A percentile compares a stretch with the other conserved stretches of the same genome.
Evolutionary conservation across 1,284 basidiomycete species (phyloP).

Genomic region (Cutaneotrichosporon sp.): DNA sequence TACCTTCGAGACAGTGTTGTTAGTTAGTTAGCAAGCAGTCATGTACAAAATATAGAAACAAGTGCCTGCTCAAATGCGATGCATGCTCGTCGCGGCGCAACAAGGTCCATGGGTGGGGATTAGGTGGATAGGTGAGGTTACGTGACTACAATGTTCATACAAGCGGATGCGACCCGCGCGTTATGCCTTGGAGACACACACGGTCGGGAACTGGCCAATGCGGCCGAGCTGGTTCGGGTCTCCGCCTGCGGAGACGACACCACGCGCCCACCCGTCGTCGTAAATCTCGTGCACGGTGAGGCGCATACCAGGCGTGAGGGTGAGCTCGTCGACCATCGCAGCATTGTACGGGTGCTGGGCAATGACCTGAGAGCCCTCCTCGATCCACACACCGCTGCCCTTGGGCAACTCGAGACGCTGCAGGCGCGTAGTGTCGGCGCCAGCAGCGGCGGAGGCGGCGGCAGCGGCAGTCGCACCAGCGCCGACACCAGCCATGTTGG

Average conservation of each 20-base stretch:
- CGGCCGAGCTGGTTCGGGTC: constrained; percentile 33
- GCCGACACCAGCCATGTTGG: constrained; percentile 6
- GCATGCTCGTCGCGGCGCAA: constrained; percentile 3
- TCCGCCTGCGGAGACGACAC: constrained; percentile 29
- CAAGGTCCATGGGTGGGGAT: constrained; percentile 7
- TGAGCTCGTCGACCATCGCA: constrained; percentile 49
- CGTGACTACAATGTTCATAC: constrained; percentile 9
- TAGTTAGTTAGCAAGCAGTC: too few relatives aligned
- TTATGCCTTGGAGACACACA: constrained; percentile 18
- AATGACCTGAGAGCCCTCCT: constrained; percentile 7
- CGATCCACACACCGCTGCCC: constrained; percentile 11
- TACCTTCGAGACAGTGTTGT: background rate
- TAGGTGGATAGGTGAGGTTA: background rate
- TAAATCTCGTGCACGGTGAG: constrained; percentile 44
- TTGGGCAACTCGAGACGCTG: constrained; percentile 1
- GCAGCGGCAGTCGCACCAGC: constrained; percentile 1
- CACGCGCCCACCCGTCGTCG: constrained; percentile 53
- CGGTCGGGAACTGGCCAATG: constrained; percentile 50
- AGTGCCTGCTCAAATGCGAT: background rate
- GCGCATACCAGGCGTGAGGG: constrained; percentile 49
- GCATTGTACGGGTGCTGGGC: constrained; percentile 34
- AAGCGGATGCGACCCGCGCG: background rate
- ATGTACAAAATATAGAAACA: too few relatives aligned
- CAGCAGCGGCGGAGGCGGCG: background rate
- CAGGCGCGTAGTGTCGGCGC: constrained; percentile 3